These are phyloP conservation scores for Gypsophila paniculata DNA, from an alignment of 179 eudicot species.

Conservation along the genomic window DNA sequence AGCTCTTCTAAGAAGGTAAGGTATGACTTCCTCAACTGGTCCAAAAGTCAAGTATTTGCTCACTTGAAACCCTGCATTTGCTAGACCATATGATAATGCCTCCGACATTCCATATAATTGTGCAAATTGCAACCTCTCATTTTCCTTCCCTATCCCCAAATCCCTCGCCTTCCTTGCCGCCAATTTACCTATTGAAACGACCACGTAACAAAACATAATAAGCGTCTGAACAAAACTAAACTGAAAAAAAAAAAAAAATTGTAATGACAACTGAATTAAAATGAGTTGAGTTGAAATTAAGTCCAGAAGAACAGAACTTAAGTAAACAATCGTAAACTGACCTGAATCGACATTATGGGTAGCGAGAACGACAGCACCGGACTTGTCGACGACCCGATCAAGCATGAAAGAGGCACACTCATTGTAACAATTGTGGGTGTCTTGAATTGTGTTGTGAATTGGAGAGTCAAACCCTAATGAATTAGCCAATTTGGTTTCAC, in stretches of 20 bases:
- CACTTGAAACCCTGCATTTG: conserved; percentile 87
- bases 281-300: no score
- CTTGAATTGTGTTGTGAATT: conserved; percentile 53
- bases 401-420: conserved; percentile 76
- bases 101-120: conserved; percentile 94
- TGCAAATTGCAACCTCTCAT: conserved; percentile 67
- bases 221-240: background rate
- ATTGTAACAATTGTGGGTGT: conserved; percentile 70
- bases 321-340: conserved; percentile 7
- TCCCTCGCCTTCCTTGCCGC: conserved; percentile 62
- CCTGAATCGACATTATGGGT: conserved; percentile 91
- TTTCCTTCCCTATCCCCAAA: conserved; percentile 56
- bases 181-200: conserved; percentile 41
- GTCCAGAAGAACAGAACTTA: no score
- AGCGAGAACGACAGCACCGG: conserved; percentile 67
- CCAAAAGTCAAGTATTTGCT: conserved; percentile 94
- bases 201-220: background rate
- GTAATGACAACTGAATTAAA: no score
- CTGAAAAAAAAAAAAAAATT: no score
- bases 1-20: conserved; percentile 83
- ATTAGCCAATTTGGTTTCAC: conserved; percentile 55
- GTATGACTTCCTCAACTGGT: conserved; percentile 80
- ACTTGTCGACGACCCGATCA: conserved; percentile 52
- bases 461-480: conserved; percentile 74
- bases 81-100: conserved; percentile 62